Evolutionary conservation across 1,139 yeast genomes (phyloP).

Genomic region (Komagataea norvegica): DNA sequence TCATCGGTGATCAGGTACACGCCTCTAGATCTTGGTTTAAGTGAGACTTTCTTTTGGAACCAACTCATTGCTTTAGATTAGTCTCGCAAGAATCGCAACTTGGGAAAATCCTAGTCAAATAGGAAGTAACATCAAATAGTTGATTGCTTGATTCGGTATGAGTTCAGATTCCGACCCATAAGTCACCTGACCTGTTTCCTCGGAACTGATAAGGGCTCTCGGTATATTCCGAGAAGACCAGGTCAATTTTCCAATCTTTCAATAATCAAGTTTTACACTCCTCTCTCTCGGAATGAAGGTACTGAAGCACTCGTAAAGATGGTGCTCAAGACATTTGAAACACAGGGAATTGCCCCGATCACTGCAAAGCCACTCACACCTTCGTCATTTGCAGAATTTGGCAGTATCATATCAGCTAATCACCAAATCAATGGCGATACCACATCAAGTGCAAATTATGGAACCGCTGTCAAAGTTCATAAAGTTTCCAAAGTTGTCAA

Average conservation of each 20-base stretch:
- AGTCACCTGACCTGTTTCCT: no score
- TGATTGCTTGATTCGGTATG: no score
- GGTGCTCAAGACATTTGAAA: slow-evolving; percentile 40
- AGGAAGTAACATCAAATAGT: no score
- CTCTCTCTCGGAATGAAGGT: no score
- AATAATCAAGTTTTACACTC: no score
- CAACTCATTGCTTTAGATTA: slow-evolving; percentile 33
- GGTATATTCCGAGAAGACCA: slow-evolving; percentile 1
- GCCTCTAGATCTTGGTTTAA: slow-evolving; percentile 60
- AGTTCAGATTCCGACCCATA: neutral
- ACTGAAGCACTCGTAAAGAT: no score
- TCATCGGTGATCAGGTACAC: slow-evolving; percentile 70
- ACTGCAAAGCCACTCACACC: slow-evolving; percentile 43
- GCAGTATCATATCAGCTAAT: slow-evolving; percentile 51
- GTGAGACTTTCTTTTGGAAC: slow-evolving; percentile 54
- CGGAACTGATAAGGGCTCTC: slow-evolving; percentile 1
- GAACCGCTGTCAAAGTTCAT: slow-evolving; percentile 80
- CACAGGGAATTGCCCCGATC: slow-evolving; percentile 24
- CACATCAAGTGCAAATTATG: slow-evolving; percentile 73
- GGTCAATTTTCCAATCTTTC: no score
- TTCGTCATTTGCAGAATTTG: slow-evolving; percentile 44
- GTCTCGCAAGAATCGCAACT: no score
- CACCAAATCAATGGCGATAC: slow-evolving; percentile 41
- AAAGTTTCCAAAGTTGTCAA: slow-evolving; percentile 67
- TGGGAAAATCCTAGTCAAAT: no score